Evolutionary conservation across 2,329 filamentous ascomycete genomes (phyloP), one percentile per base, ranked within the genome.

Genomic region (Alternaria incomplexa): DNA sequence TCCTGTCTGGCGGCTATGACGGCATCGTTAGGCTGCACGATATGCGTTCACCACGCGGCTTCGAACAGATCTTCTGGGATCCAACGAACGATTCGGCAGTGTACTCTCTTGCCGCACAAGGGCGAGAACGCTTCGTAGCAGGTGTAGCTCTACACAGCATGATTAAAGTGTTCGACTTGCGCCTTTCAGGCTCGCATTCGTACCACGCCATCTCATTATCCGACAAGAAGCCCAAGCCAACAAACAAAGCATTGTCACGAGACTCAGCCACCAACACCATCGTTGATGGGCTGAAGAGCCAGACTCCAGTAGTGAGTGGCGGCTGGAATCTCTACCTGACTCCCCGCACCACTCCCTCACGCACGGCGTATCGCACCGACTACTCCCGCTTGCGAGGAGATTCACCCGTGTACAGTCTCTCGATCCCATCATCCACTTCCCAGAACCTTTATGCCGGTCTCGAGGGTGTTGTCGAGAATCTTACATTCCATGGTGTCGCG

Each of bases 161-260:
- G 54, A 77, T 90, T 47, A 90, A 90, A 68, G 79, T 89, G 5
- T 90, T 89, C 66, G 88, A 91, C 68, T 73, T 90, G 46, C 86
- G 88, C 23, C 80, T 88, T 70, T 69, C 80, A 1, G 81, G 82
- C 28, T 80, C 79, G 3, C 76, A 79, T 45, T 66, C 77, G 1
- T 84, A 84, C 62, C 75, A 76, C 22, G 66, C 69, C 51, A 67
- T 79, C 20, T 67, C 79, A n/a, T 56, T 71, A 2, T 58, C 70
- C 1, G 60, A 20, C 2, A 60, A 30, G 2, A 30, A 26, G 26
- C 50, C 6, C 53, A 61, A 51, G 2, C 7, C 56, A 56, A 20
- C 10, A 55, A 5, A 15, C 2, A 51, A 52, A 6, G 9, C 12
- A 6, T 5, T 10, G 6, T 22, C 12, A 6, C 62, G 61, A 1